Evolutionary conservation across 768 basidiomycete species (phyloP), one percentile per base, ranked within the genome.

Genomic region (Trametes cubensis): DNA sequence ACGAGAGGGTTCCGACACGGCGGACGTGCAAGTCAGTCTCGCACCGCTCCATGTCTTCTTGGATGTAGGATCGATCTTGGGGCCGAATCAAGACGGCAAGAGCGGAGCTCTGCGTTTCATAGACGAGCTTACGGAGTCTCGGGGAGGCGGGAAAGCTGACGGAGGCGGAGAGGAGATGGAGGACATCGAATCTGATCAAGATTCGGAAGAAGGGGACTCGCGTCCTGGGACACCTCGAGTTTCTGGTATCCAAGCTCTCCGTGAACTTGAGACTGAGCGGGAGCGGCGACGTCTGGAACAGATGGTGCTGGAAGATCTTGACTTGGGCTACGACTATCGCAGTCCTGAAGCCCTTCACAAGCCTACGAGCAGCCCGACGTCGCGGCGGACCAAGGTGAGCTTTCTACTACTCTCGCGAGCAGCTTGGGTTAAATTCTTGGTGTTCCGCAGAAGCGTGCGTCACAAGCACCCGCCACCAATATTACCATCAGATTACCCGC

Each of bases 1-100:
- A 26, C 47, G 28, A 17, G 53, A 47, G 5, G 26, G 2, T 15
- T 5, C 39, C 28, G 55, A 15, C 42, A 46, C 56, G 7, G 30
- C 73, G 40, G 69, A 76, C 5, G 52, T 85, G 34, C 76, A 81
- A 28, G 68, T 84, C n/a, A 69, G 71, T n/a, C 51, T 84, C 8
- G 76, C 77, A 11, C 89, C 94, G 11, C 67, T 95, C 11, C 93
- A 94, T 68, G 44, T 90, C n/a, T 92, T 93, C 69, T 54, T 91
- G 26, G 92, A 95, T 71, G 75, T 92, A 48, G 81, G 74, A 38
- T 71, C 77, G 57, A 65, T 79, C 20, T 65, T 84, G 52, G 69
- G 77, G 61, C 66, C 75, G 66, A 68, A 72, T 71, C 6, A 66
- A 69, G n/a, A 57, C 17, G 56, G 47, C 5, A 47, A 58, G 30